Percentiles rank a stretch among this genome's conserved stretches.
Conservation (phyloP, 306 rosid genomes). For the Cicer yamashitae region DNA sequence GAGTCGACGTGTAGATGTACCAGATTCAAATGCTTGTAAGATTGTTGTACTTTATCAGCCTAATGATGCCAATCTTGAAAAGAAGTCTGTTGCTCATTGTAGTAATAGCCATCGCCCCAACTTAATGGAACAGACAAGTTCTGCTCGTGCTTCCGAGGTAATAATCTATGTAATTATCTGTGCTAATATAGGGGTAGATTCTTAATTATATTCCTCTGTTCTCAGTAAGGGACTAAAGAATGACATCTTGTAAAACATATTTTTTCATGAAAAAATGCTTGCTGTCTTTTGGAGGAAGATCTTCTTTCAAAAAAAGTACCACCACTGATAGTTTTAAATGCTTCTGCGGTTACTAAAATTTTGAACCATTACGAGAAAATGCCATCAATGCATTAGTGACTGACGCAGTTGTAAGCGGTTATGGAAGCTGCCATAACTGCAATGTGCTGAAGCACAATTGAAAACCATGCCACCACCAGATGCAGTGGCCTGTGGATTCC, state of each 20-base stretch:
- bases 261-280: not conserved
- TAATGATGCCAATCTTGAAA: slow-evolving; percentile 45
- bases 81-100: slow-evolving; percentile 41
- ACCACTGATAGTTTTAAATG: not conserved
- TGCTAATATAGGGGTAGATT: slow-evolving; percentile 30
- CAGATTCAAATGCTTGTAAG: slow-evolving; percentile 45
- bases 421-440: not conserved
- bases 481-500: slow-evolving; percentile 36
- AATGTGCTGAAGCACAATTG: not conserved
- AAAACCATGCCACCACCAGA: slow-evolving; percentile 19
- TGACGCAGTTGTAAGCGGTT: not conserved
- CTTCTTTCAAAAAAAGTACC: slow-evolving; percentile 27
- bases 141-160: slow-evolving; percentile 71
- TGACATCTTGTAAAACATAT: slow-evolving; percentile 14
- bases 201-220: slow-evolving; percentile 37
- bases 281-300: slow-evolving; percentile 12
- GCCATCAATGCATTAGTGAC: not conserved
- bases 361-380: not conserved
- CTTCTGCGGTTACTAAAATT: not conserved
- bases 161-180: slow-evolving; percentile 29
- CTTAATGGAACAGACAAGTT: slow-evolving; percentile 63
- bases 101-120: slow-evolving; percentile 46
- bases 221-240: slow-evolving; percentile 19
- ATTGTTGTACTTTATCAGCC: slow-evolving; percentile 44
- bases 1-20: slow-evolving; percentile 35